Percentiles rank a stretch among this genome's conserved stretches.
phyloP scores from a whole-genome alignment of 495 filamentous ascomycete species.

The Neurospora sp. region DNA sequence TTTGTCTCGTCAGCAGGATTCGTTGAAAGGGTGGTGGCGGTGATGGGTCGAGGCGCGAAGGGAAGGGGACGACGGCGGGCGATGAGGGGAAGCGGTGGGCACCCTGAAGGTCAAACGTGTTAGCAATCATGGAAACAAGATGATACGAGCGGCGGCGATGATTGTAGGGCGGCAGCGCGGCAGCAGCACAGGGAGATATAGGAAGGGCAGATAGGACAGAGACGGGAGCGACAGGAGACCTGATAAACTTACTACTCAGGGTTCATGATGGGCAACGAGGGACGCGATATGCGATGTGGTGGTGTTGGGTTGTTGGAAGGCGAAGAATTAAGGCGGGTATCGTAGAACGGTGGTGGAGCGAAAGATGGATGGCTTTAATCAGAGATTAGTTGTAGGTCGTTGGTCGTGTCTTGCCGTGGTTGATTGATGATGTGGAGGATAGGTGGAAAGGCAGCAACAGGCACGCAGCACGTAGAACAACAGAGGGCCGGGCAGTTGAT shows the following conservation, averaged over 20 bases:
- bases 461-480: background rate
- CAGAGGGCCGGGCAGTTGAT: background rate
- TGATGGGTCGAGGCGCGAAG: slow-evolving; percentile 1
- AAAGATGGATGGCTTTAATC: slow-evolving; percentile 1
- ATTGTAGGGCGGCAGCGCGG: background rate
- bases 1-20: slow-evolving; percentile 7
- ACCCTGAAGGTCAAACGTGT: slow-evolving; percentile 3
- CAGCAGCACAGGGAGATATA: background rate
- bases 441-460: slow-evolving; percentile 2
- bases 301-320: slow-evolving; percentile 6
- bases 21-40: background rate
- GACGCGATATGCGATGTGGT: background rate
- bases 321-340: slow-evolving; percentile 3
- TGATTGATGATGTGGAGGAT: slow-evolving; percentile 22
- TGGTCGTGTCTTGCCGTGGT: background rate
- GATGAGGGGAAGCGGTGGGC: slow-evolving; percentile 3
- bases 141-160: background rate
- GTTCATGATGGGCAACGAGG: slow-evolving; percentile 60
- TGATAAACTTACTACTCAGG: slow-evolving; percentile 74
- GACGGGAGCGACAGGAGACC: slow-evolving; percentile 4
- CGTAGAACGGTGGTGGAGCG: slow-evolving; percentile 3
- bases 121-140: slow-evolving; percentile 10
- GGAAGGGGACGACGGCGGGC: slow-evolving; percentile 2
- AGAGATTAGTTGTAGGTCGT: background rate
- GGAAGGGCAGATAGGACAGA: slow-evolving; percentile 1